These are phyloP conservation scores for Scortechinia acanthostroma DNA, from an alignment of 2,329 filamentous ascomycete genomes.

Conservation along the genomic window DNA sequence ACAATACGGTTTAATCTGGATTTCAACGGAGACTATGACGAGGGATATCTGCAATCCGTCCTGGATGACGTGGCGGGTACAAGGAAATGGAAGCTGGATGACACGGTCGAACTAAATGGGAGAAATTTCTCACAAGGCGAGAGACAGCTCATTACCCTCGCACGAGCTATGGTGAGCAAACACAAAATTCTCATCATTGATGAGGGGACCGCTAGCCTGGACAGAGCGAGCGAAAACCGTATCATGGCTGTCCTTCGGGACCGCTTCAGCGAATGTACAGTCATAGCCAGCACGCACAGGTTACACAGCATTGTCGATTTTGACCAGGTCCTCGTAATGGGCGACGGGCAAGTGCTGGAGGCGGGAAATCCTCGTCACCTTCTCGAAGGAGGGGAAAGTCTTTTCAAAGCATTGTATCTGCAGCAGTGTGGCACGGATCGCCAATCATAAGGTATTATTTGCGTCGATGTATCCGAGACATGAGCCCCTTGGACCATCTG, in stretches of 20 bases:
- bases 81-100: conserved; percentile 32
- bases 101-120: conserved; percentile 56
- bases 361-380: conserved; percentile 45
- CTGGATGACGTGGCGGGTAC: not conserved
- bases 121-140: conserved; percentile 63
- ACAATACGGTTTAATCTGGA: conserved; percentile 50
- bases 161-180: conserved; percentile 62
- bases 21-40: conserved; percentile 46
- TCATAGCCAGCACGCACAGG: conserved; percentile 63
- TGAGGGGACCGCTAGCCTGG: conserved; percentile 69
- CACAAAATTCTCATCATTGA: conserved; percentile 72
- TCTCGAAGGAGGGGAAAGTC: not conserved
- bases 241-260: conserved; percentile 68
- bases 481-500: too few relatives aligned
- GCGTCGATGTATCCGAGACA: too few relatives aligned
- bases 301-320: conserved; percentile 67
- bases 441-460: too few relatives aligned
- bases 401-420: not conserved
- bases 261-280: conserved; percentile 31
- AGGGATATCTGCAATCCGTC: conserved; percentile 32
- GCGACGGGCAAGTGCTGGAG: conserved; percentile 56
- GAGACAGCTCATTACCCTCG: conserved; percentile 65
- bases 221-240: conserved; percentile 67
- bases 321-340: conserved; percentile 62
- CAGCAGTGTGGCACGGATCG: not conserved